Percentiles rank a stretch among this genome's conserved stretches.
These are phyloP conservation scores for Neurospora sp. DNA, from an alignment of 495 filamentous ascomycete genomes.

Conservation along the genomic window DNA sequence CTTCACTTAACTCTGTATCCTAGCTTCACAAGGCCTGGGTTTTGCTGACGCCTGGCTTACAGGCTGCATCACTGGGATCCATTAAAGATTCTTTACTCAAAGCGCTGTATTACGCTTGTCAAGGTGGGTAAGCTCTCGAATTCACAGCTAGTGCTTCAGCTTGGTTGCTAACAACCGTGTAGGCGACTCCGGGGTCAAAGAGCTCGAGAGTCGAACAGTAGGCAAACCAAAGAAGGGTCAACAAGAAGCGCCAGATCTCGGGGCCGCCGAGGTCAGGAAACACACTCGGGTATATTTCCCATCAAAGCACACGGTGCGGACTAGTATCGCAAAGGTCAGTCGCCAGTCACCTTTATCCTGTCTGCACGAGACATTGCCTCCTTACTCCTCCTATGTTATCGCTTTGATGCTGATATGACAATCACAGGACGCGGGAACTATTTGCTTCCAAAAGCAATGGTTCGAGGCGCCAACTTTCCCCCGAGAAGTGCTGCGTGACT, in stretches of 20 bases:
- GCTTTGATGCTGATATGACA: background rate
- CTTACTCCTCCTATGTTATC: background rate
- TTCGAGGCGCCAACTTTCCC: conserved; percentile 61
- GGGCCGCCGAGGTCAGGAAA: conserved; percentile 30
- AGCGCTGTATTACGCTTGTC: conserved; percentile 63
- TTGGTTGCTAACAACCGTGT: background rate
- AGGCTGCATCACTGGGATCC: conserved; percentile 73
- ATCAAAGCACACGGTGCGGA: conserved; percentile 55
- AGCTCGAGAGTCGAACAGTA: conserved; percentile 39
- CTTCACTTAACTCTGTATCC: background rate
- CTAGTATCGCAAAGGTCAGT: conserved; percentile 39
- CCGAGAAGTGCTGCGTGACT: conserved; percentile 59
- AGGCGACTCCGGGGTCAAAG: conserved; percentile 52
- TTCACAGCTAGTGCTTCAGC: background rate
- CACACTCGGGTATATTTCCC: conserved; percentile 76
- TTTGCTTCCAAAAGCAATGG: conserved; percentile 63
- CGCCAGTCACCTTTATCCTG: conserved; percentile 33
- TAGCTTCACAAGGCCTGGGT: background rate
- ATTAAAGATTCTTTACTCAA: conserved; percentile 58
- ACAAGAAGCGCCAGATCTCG: conserved; percentile 24
- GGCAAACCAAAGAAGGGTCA: conserved; percentile 14
- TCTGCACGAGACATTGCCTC: background rate
- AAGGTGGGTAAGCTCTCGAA: conserved; percentile 38
- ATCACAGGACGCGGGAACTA: conserved; percentile 56
- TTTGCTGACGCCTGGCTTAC: background rate